phyloP scores from a whole-genome alignment of 805 yeast species.

The Starmera pachycereana region DNA sequence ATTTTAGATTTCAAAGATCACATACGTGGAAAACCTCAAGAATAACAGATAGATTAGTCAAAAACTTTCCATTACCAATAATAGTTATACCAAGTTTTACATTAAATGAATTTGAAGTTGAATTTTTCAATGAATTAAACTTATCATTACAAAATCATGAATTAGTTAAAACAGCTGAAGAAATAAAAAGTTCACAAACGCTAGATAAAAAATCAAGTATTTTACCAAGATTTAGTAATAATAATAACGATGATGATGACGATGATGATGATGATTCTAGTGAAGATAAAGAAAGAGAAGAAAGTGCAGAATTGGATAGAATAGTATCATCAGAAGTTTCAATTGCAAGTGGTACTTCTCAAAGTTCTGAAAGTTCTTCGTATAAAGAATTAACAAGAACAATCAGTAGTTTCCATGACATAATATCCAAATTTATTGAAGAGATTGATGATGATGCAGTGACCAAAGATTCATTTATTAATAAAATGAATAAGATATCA shows the following conservation, averaged over 20 bases:
- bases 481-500: conserved; percentile 12
- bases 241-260: background rate
- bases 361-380: background rate
- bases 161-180: too few relatives aligned
- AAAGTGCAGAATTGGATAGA: background rate
- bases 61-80: conserved; percentile 56
- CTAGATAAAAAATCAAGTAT: too few relatives aligned
- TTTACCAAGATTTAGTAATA: too few relatives aligned
- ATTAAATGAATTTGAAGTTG: conserved; percentile 40
- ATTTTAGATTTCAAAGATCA: conserved; percentile 31
- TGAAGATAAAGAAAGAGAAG: background rate
- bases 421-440: conserved; percentile 1
- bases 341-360: background rate
- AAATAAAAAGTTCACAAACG: conserved; percentile 1
- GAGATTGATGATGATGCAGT: conserved; percentile 1
- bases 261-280: conserved; percentile 4
- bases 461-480: conserved; percentile 1
- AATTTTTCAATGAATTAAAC: conserved; percentile 26
- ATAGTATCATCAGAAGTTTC: background rate
- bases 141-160: conserved; percentile 2
- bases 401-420: conserved; percentile 2
- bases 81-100: conserved; percentile 54
- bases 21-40: conserved; percentile 53
- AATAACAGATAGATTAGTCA: conserved; percentile 54
- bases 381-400: conserved; percentile 4